Evolutionary conservation across 179 eudicot species (phyloP).

Genomic region (Drosera spatulata): DNA sequence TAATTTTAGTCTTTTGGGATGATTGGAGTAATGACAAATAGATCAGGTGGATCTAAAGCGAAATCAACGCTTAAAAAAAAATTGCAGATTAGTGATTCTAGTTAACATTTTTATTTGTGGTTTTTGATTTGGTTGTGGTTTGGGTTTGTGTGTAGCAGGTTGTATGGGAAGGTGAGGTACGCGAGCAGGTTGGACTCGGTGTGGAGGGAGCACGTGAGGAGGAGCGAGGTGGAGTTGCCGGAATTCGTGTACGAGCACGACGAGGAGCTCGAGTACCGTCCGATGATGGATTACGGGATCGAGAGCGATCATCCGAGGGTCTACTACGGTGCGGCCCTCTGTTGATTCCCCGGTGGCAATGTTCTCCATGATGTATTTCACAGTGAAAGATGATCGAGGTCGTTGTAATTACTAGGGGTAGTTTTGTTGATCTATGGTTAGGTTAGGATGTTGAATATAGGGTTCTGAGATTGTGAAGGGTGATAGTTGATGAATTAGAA

Average conservation of each 20-base stretch:
- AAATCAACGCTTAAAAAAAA: no score
- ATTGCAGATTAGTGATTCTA: no score
- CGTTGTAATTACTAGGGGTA: background rate
- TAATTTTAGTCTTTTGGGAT: no score
- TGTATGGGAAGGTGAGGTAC: slow-evolving; percentile 47
- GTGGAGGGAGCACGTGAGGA: slow-evolving; percentile 42
- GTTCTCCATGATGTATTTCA: slow-evolving; percentile 54
- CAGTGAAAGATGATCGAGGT: slow-evolving; percentile 4
- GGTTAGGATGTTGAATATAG: no score
- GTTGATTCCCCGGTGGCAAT: slow-evolving; percentile 29
- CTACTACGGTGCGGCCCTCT: slow-evolving; percentile 25
- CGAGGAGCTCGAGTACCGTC: slow-evolving; percentile 53
- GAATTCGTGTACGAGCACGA: slow-evolving; percentile 61
- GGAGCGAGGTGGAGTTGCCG: slow-evolving; percentile 8
- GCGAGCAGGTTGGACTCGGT: slow-evolving; percentile 43
- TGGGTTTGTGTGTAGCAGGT: slow-evolving; percentile 11
- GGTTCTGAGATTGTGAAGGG: no score
- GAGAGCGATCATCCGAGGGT: slow-evolving; percentile 69
- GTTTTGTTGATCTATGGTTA: no score
- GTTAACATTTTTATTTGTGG: no score
- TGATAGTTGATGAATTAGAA: no score
- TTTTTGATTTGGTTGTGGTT: background rate
- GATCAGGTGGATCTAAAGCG: no score
- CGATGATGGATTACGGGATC: slow-evolving; percentile 55
- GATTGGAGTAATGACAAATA: no score